Base-by-base conservation (phyloP, 2,329 filamentous ascomycete genomes). In the Hypoxylon sp. region DNA sequence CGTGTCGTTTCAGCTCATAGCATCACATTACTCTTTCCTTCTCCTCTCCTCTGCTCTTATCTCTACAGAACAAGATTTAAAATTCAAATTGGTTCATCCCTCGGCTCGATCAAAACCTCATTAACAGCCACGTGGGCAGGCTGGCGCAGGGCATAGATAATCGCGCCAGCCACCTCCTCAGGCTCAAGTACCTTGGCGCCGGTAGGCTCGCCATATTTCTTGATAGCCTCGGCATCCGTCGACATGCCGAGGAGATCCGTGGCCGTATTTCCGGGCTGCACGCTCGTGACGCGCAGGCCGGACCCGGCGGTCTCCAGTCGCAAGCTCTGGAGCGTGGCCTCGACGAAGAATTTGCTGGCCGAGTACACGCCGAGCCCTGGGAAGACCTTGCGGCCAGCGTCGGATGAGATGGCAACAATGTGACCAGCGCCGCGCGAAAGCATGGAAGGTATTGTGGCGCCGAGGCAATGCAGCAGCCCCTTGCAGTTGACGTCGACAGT, bases 401-500 rank as follows among this genome's bases (percentile, higher is more conserved):
- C 92, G 0, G 91, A 94, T 0, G 92, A 93, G 71, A 95, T 93
- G 71, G 91, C 90, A 3, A 95, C 90, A 67, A 95, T 86, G 78
- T 94, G 92, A 2, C 66, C 63, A 32, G 18, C 18, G 54, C 89
- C 88, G 16, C 91, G 89, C 4, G 84, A 79, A 9, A 94, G 83
- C 91, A 95, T 94, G 9, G 79, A 79, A 0, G 92, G 92, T 0
- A 95, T 86, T 0, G 86, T 87, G 1, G 89, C 84, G 0, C 90
- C 86, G 2, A 95, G 83, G 69, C 88, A 89, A 81, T 95, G 85
- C 56, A 94, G 81, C 1, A 95, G 84, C 36, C 92, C 92, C 79
- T 94, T 94, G 87, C 92, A 94, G 81, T 95, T 95, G 70, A 95
- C 91, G 72, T 94, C 92, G 42, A 95, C 91, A 0, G 91, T 94